phyloP scores from a whole-genome alignment of 116 monocot species.

The Zostera marina region DNA sequence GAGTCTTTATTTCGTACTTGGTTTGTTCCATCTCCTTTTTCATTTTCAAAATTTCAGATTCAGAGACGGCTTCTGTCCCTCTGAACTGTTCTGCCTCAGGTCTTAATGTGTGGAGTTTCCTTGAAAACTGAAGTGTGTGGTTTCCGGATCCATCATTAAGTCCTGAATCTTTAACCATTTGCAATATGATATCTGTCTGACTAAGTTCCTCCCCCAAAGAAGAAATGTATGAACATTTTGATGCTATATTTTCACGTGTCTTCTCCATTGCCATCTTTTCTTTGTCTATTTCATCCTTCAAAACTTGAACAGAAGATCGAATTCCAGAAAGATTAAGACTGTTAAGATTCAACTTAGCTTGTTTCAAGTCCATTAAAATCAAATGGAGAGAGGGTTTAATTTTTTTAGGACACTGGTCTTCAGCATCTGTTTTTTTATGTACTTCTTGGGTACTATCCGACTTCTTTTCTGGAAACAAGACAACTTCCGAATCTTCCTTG shows the following conservation, averaged over 20 bases:
- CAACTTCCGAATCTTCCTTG: constrained; percentile 23
- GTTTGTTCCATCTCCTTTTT: constrained; percentile 46
- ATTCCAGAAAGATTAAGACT: constrained; percentile 30
- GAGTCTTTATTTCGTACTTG: constrained; percentile 41
- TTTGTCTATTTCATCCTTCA: constrained; percentile 31
- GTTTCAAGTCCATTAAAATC: constrained; percentile 49
- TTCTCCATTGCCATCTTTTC: constrained; percentile 40
- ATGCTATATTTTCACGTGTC: constrained; percentile 34
- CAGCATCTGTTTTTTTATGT: constrained; percentile 15
- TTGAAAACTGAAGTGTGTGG: constrained; percentile 24
- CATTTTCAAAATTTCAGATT: constrained; percentile 37
- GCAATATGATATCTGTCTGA: constrained; percentile 36
- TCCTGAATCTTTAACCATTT: constrained; percentile 19
- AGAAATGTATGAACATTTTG: constrained; percentile 29
- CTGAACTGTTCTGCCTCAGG: constrained; percentile 51
- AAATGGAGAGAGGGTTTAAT: constrained; percentile 28
- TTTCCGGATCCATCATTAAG: constrained; percentile 3
- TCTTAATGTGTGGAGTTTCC: constrained; percentile 44
- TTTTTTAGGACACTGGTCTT: not conserved
- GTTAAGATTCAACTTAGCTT: constrained; percentile 58
- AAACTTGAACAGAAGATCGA: constrained; percentile 23
- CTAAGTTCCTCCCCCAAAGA: constrained; percentile 49
- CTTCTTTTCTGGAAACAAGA: constrained; percentile 3
- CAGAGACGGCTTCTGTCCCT: constrained; percentile 32
- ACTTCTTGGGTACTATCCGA: constrained; percentile 13